phyloP scores from a whole-genome alignment of 805 yeast genomes.

The Zygosaccharomyces pseudorouxii region DNA sequence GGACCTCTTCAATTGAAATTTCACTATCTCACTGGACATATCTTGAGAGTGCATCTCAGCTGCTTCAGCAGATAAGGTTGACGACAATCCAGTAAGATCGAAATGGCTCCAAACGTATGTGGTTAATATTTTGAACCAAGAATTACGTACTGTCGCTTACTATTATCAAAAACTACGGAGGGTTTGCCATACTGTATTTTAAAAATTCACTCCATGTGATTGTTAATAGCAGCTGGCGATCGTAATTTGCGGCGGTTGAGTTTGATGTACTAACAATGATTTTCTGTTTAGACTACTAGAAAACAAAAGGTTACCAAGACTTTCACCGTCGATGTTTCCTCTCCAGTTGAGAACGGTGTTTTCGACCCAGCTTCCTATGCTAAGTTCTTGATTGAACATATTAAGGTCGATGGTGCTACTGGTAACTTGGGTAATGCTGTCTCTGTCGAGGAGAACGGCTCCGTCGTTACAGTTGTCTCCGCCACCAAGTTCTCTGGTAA shows the following conservation, averaged over 20 bases:
- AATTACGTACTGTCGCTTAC: slow-evolving; percentile 16
- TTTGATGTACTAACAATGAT: slow-evolving; percentile 12
- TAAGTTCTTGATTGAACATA: slow-evolving; percentile 97
- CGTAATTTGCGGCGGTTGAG: slow-evolving; percentile 14
- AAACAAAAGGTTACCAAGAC: slow-evolving; percentile 79
- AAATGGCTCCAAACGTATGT: slow-evolving; percentile 94
- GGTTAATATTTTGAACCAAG: slow-evolving; percentile 12
- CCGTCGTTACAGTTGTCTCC: slow-evolving; percentile 82
- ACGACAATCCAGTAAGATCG: slow-evolving; percentile 16
- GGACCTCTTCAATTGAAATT: neutral
- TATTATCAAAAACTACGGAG: slow-evolving; percentile 13
- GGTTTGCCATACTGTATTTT: slow-evolving; percentile 24
- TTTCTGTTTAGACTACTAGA: slow-evolving; percentile 62
- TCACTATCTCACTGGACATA: neutral
- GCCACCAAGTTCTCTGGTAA: slow-evolving; percentile 98
- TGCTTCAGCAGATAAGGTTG: neutral
- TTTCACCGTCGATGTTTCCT: slow-evolving; percentile 92
- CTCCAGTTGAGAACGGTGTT: slow-evolving; percentile 96
- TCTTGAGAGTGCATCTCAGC: neutral
- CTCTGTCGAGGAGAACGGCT: slow-evolving; percentile 84
- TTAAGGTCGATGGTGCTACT: slow-evolving; percentile 94
- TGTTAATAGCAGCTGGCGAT: slow-evolving; percentile 40
- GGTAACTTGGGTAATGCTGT: slow-evolving; percentile 97
- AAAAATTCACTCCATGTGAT: slow-evolving; percentile 30
- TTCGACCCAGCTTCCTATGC: slow-evolving; percentile 97